Base-by-base conservation (phyloP, 768 basidiomycete species). In the Leccinum olivaceopallidum region DNA sequence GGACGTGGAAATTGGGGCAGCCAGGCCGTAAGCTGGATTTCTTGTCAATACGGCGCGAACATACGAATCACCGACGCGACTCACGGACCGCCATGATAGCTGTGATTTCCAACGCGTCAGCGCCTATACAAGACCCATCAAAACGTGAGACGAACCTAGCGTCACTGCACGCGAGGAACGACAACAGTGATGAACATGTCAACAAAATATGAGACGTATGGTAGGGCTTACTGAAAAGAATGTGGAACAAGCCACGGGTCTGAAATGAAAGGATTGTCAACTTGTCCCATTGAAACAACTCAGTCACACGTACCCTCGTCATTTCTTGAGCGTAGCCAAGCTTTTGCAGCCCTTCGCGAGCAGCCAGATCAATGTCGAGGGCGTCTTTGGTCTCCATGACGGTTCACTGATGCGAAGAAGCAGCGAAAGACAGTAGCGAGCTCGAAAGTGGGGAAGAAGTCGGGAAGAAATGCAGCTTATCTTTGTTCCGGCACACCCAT, bases 41-140 rank as follows among this genome's bases (percentile, higher is more conserved):
- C 52, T 10, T n/a, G 55, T 66, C 61, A 67, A 56, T 20, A 20
- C 3, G 55, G 34, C 24, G 22, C 20, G 26, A 24, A 26, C 24
- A 28, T 13, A 10, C 47, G 44, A 3, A 49, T 9, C 3, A 6
- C 12, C 6, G n/a, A 5, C 3, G 12, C n/a, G 22, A 81, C 84
- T 72, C 64, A 85, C 85, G 85, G 60, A 86, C 84, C 32, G 85
- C 83, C 76, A 85, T 81, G 34, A 86, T 85, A 10, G 85, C 85
- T 85, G 20, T 18, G 6, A 13, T 5, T 32, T 55, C 13, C 37
- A 52, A 14, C 20, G 18, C 24, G 39, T 66, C 50, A 71, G 61
- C 10, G 18, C 36, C 26, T 39, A 18, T 4, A 22, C 18, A 8
- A 18, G 13, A 54, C 48, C 16, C 6, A 22, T 0, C 37, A 8